A percentile compares a stretch with the other conserved stretches of the same genome.
Conservation (phyloP, 805 yeast species). For the Diddensiella caesifluorescens region DNA sequence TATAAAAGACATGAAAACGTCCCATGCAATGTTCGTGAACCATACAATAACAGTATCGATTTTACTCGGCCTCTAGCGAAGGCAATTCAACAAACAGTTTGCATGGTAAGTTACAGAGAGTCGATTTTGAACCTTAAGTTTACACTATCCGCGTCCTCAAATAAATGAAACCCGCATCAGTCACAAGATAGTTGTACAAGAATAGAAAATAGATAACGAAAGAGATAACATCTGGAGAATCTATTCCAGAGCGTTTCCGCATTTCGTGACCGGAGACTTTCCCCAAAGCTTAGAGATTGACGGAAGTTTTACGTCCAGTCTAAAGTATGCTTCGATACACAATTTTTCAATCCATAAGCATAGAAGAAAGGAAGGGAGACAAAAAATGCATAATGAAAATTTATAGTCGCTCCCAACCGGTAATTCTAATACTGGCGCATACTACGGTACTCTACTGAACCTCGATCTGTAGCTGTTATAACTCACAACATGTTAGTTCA, state of each 20-base stretch:
- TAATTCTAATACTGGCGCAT: not conserved
- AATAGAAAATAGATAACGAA: not conserved
- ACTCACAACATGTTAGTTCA: no score
- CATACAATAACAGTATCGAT: not conserved
- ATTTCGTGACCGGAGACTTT: slow-evolving; percentile 34
- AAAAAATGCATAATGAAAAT: not conserved
- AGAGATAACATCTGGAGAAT: slow-evolving; percentile 1
- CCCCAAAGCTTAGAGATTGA: slow-evolving; percentile 31
- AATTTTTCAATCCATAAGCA: slow-evolving; percentile 24
- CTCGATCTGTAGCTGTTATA: no score
- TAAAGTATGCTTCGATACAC: slow-evolving; percentile 32
- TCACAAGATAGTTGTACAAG: no score
- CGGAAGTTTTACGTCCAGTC: slow-evolving; percentile 5
- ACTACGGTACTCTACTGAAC: not conserved
- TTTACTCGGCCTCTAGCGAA: not conserved
- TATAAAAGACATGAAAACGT: not conserved
- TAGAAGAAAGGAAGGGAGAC: not conserved
- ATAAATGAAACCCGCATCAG: no score
- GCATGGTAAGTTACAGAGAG: no score
- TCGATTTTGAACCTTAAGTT: no score
- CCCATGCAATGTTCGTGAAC: no score
- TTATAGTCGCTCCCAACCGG: not conserved
- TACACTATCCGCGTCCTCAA: no score
- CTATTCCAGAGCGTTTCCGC: slow-evolving; percentile 27
- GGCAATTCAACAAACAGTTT: no score